Evolutionary conservation across 805 yeast genomes (phyloP), one percentile per base, ranked within the genome.

Genomic region (Starmerella bombicola): DNA sequence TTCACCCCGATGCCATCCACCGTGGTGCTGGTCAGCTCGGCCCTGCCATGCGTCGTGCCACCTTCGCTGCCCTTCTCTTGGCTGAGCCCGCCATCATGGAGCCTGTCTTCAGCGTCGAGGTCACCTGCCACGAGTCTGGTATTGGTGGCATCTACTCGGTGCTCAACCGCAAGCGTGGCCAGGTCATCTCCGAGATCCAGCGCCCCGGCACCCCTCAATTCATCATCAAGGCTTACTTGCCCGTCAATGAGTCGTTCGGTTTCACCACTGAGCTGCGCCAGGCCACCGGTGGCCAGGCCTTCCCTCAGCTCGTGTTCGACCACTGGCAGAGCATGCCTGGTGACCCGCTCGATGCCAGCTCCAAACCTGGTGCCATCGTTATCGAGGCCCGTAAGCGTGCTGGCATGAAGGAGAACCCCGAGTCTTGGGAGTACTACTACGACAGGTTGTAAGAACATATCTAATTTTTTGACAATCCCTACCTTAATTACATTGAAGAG

Each of bases 211-310:
- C 98, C 60, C 97, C 98, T 72, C 78, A 91, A 76, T 91, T 91
- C 79, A 85, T 95, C 62, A 93, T 88, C 70, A 91, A 88, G 84
- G 98, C 98, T 62, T 82, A 85, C 94, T 78, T 88, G 74, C 98
- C 98, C 68, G 96, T 88, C 60, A 91, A 88, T 74, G 98, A 91
- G 78, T 88, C 98, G 46, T 88, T 91, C 80, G 98, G 98, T 81
- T 88, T 88, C 95, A 80, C 95, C 62, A 91, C 93, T 76, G 95
- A 86, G 65, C 80, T 88, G 66, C 84, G 98, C 78, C 96, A 88
- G 75, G 95, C 97, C 66, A 88, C 98, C 65, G 96, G 95, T 82
- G 98, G 98, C 71, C 98, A 88, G 78, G 98, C 98, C 70, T 88
- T 88, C 98, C 98, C 98, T 73, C 97, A 88, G 76, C 77, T 91